A percentile compares a stretch with the other conserved stretches of the same genome.
phyloP scores from a whole-genome alignment of 1,284 basidiomycete genomes.

The Cystobasidium sp. region DNA sequence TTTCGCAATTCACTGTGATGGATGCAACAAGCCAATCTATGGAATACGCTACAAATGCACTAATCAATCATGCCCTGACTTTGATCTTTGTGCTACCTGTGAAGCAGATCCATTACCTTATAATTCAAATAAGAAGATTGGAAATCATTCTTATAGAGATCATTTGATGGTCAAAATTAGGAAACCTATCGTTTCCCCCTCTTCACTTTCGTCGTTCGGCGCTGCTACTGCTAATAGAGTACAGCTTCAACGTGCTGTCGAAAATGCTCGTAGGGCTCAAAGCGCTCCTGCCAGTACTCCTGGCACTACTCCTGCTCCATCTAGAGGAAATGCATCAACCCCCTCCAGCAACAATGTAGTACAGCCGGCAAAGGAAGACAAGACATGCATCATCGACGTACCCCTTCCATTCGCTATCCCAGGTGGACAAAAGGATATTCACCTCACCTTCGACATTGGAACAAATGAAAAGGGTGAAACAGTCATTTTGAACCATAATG shows the following conservation, averaged over 20 bases:
- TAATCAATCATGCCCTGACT: conserved; percentile 51
- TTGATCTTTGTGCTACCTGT: conserved; percentile 53
- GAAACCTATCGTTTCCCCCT: conserved; percentile 31
- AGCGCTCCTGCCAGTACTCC: neutral
- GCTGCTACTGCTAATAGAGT: conserved; percentile 5
- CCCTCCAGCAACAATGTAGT: neutral
- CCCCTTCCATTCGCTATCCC: conserved; percentile 38
- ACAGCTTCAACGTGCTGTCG: conserved; percentile 13
- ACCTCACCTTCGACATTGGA: conserved; percentile 30
- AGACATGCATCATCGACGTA: conserved; percentile 45
- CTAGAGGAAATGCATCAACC: neutral
- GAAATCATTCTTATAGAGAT: conserved; percentile 40
- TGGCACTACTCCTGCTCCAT: neutral
- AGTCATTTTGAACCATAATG: conserved; percentile 21
- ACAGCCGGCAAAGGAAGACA: conserved; percentile 7
- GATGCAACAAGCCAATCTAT: conserved; percentile 43
- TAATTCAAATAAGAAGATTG: conserved; percentile 19
- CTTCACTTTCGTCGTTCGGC: neutral
- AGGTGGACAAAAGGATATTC: conserved; percentile 31
- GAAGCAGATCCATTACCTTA: conserved; percentile 47
- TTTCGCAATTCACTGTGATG: conserved; percentile 45
- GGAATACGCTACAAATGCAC: conserved; percentile 51
- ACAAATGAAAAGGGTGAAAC: conserved; percentile 42
- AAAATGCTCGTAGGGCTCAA: neutral
- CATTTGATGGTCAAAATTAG: conserved; percentile 51